Evolutionary conservation across 2,329 filamentous ascomycete species (phyloP).

Genomic region (Xylariaceae sp.): DNA sequence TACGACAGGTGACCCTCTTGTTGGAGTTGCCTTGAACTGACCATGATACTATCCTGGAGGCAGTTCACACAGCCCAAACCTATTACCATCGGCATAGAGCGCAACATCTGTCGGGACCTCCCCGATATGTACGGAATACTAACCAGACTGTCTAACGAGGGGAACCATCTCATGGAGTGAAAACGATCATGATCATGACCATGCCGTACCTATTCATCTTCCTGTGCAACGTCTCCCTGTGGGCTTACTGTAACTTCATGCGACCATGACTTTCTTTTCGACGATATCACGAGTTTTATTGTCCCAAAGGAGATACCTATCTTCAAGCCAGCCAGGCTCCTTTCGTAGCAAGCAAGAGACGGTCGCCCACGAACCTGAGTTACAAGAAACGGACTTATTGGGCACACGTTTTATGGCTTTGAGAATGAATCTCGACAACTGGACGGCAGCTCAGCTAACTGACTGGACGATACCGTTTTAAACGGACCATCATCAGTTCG

Average conservation of each 20-base stretch:
- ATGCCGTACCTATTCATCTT: not conserved
- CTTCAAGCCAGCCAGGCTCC: no score
- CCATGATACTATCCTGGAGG: not conserved
- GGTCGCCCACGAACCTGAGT: not conserved
- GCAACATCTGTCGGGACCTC: not conserved
- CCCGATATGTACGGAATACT: not conserved
- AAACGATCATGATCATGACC: not conserved
- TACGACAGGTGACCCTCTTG: not conserved
- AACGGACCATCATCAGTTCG: no score
- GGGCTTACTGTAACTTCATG: not conserved
- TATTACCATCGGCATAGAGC: not conserved
- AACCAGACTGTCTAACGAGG: not conserved
- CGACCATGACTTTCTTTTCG: not conserved
- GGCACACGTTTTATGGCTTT: no score
- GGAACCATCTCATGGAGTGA: not conserved
- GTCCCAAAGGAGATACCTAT: not conserved
- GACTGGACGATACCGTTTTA: no score
- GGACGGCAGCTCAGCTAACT: no score
- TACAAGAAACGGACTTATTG: not conserved
- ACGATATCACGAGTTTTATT: not conserved
- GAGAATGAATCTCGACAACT: no score
- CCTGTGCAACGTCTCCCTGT: not conserved
- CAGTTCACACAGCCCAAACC: not conserved
- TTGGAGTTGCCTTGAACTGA: not conserved
- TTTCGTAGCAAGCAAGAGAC: not conserved